These are phyloP conservation scores for Plectosphaerella cucumerina DNA, from an alignment of 2,329 filamentous ascomycete species.

Conservation along the genomic window DNA sequence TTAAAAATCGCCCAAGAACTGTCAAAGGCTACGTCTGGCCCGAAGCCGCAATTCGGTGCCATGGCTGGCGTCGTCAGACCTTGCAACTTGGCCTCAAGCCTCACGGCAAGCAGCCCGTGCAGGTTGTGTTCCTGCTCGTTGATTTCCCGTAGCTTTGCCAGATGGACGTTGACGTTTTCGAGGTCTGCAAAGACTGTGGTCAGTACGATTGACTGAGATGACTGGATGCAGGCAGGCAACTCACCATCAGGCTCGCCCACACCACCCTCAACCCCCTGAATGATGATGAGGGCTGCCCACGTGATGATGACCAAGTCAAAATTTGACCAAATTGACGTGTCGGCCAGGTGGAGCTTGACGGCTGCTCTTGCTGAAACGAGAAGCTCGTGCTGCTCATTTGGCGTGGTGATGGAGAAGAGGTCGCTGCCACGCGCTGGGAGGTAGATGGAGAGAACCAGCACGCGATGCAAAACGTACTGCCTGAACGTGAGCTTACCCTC, in stretches of 20 bases:
- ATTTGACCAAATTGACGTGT: constrained; percentile 37
- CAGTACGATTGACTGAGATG: not conserved
- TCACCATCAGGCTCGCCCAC: constrained; percentile 32
- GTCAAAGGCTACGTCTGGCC: constrained; percentile 12
- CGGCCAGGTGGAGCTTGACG: constrained; percentile 32
- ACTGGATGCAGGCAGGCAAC: not conserved
- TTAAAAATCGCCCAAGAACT: constrained; percentile 22
- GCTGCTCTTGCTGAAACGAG: constrained; percentile 35
- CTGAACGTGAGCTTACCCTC: constrained; percentile 30
- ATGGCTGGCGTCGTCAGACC: constrained; percentile 18
- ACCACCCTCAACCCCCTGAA: constrained; percentile 35
- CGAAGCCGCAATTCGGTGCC: constrained; percentile 5
- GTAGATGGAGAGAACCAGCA: constrained; percentile 38
- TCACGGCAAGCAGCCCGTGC: constrained; percentile 15
- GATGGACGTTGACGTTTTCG: constrained; percentile 21
- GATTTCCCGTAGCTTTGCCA: constrained; percentile 21
- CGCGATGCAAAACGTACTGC: constrained; percentile 35
- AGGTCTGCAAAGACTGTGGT: constrained; percentile 15
- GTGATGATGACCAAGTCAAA: constrained; percentile 40
- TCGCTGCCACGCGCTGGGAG: constrained; percentile 34
- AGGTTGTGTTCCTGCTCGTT: constrained; percentile 20
- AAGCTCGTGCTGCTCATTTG: constrained; percentile 34
- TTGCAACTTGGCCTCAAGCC: constrained; percentile 21
- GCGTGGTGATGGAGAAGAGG: constrained; percentile 30
- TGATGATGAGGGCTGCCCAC: constrained; percentile 37